Evolutionary conservation across 768 basidiomycete species (phyloP), one percentile per base, ranked within the genome.

Genomic region (Hericium coralloides): DNA sequence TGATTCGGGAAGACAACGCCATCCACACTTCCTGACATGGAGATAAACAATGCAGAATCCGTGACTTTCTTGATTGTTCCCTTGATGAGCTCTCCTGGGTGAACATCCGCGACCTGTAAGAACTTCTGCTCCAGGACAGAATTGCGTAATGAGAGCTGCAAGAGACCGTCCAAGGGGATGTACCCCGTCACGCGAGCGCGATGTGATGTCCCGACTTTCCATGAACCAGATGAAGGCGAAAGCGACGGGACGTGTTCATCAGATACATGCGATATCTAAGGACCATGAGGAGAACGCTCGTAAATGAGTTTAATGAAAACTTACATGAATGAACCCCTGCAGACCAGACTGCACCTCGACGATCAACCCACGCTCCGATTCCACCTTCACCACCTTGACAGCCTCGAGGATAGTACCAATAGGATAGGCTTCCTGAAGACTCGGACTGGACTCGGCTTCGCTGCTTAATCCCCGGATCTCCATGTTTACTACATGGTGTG

Each of bases 1-100:
- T 98, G 97, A 59, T 84, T 81, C 0, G 95, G 94, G 89, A 92
- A 97, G 20, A 98, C 78, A 25, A 97, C 87, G 26, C 91, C 97
- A 65, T 97, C 92, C 36, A 98, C 84, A 58, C 81, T 90, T 5
- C 91, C 92, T 4, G 87, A 83, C 55, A 98, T 75, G 26, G 89
- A 84, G 43, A 98, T 83, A 65, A 97, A 95, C 38, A 99, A 72
- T 0, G 82, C 87, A 37, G 81, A 78, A 57, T 90, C 86, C 2
- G 86, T 86, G 51, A 99, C 77, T 59, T 81, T 85, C 73, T 92
- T 95, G 60, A 99, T 82, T 0, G 85, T 91, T 6, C 90, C 93
- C 71, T 88, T 94, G 63, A 99, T 73, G 20, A 87, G 67, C 67
- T 94, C 86, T 22, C 97, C 97, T 41, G 94, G 87, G 67, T 83